Conservation (phyloP, 2,329 filamentous ascomycete genomes). For the Diaporthe ilicicola region DNA sequence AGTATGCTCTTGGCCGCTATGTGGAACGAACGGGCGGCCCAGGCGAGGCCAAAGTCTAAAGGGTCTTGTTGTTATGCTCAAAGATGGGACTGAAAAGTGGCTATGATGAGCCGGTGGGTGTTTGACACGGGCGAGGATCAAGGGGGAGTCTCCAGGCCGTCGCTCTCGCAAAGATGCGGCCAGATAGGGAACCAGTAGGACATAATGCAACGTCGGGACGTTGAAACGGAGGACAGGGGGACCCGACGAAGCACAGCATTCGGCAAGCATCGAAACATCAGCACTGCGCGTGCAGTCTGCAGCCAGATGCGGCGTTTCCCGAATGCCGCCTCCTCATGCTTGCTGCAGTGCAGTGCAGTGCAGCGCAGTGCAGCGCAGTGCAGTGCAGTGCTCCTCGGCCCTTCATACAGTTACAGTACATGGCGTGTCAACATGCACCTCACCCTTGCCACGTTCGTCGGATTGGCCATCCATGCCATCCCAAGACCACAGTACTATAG, state of each 20-base stretch:
- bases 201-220: constrained; percentile 20
- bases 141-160: neutral
- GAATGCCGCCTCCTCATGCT: neutral
- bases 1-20: neutral
- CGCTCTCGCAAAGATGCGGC: constrained; percentile 10
- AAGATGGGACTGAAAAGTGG: neutral
- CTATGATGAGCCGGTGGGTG: neutral
- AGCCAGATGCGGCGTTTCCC: constrained; percentile 17
- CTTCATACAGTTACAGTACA: neutral
- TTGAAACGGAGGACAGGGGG: constrained; percentile 19
- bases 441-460: constrained; percentile 16
- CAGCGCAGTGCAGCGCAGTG: no score
- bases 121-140: constrained; percentile 13
- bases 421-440: constrained; percentile 7
- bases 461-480: constrained; percentile 23
- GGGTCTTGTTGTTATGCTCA: neutral
- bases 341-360: no score
- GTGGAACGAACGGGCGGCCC: constrained; percentile 11
- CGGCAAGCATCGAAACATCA: constrained; percentile 20
- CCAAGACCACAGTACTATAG: constrained; percentile 13
- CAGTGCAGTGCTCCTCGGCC: neutral
- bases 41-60: constrained; percentile 11
- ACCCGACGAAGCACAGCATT: neutral
- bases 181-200: constrained; percentile 15
- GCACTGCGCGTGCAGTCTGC: neutral